Evolutionary conservation across 2,329 filamentous ascomycete genomes (phyloP).

Genomic region (Colletotrichum gloeosporioides): DNA sequence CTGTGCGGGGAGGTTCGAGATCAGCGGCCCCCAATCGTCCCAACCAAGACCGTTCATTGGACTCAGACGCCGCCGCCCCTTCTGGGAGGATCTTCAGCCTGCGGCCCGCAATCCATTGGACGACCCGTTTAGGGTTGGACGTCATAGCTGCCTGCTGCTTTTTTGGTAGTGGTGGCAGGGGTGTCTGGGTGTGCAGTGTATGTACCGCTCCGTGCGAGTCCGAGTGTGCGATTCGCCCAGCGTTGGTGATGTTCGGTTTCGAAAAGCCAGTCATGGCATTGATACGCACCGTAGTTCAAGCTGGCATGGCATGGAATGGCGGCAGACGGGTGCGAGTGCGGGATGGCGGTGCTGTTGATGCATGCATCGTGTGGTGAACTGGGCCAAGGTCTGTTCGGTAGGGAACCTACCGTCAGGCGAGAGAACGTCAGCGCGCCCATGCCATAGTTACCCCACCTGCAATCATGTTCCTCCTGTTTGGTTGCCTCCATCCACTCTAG

Average conservation of each 20-base stretch:
- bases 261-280: background rate
- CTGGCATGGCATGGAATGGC: background rate
- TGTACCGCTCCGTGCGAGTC: background rate
- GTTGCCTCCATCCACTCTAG: background rate
- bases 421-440: background rate
- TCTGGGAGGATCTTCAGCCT: background rate
- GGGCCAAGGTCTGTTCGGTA: background rate
- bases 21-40: slow-evolving; percentile 1
- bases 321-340: background rate
- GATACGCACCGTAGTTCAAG: background rate
- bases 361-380: background rate
- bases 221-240: background rate
- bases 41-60: background rate
- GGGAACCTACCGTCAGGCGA: background rate
- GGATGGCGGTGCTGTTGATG: background rate
- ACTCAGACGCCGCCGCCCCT: background rate
- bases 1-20: slow-evolving; percentile 10
- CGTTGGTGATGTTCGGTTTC: background rate
- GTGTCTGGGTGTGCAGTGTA: background rate
- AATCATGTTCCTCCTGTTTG: background rate
- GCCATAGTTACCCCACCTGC: background rate
- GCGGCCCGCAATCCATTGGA: slow-evolving; percentile 9
- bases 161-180: background rate
- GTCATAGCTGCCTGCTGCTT: slow-evolving; percentile 1
- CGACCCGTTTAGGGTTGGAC: background rate